Evolutionary conservation across 139 green algal genomes (phyloP), one percentile per base, ranked within the genome.

Genomic region (Trebouxia sp.): DNA sequence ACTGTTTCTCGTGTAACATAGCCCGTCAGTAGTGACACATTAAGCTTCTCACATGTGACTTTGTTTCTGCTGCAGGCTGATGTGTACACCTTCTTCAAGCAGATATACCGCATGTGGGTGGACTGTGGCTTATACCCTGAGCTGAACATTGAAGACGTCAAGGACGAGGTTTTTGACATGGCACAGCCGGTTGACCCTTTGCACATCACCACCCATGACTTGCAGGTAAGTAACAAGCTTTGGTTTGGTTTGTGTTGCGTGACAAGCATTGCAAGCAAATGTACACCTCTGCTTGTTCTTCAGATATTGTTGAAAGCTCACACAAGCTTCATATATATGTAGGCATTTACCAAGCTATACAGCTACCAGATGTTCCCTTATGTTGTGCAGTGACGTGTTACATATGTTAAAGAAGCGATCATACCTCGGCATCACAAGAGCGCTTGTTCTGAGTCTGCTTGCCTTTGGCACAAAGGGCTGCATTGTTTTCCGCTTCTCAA

Each of bases 141-240:
- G 53, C 79, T 91, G 74, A 65, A 72, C 39, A 39, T 89, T 0
- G 82, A 89, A 48, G 89, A 92, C 65, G 86, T 93, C 41, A 82
- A 88, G 72, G 86, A 86, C 30, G 89, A 93, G 72, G 55, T 93
- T 9, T 82, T 86, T 32, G 89, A 93, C 74, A 86, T 92, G 78
- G 84, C 88, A 1, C 81, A 76, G 38, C 85, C 87, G 12, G 30
- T 42, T 7, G 15, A 78, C 72, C 85, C 84, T 32, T 62, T 78
- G 22, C 37, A 41, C 51, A 89, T 93, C 83, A 89, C 84, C 1
- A 76, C 72, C 9, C 65, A 70, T n/a, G 88, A 90, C 75, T 51
- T 92, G 50, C 58, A 79, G 42, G 77, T 82, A 28, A 69, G 66
- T 22, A 22, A 17, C 5, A 1, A 9, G 3, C 2, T 58, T 58